phyloP scores from a whole-genome alignment of 352 stramenopile species.

The Globisporangium ultimum region DNA sequence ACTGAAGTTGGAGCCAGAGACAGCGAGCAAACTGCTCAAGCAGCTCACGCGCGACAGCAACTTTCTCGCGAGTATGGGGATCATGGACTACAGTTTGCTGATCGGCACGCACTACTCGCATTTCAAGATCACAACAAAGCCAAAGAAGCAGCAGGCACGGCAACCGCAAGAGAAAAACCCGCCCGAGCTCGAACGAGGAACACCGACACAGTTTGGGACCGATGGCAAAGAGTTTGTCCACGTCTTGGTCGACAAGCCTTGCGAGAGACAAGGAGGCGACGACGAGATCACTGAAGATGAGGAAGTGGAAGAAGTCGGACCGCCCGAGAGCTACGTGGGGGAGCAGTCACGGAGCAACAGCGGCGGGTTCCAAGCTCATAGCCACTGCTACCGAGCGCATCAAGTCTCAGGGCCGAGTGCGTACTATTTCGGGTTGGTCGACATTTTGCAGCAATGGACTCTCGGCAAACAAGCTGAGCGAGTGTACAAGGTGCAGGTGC shows the following conservation, averaged over 20 bases:
- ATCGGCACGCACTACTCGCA: conserved; percentile 85
- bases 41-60: conserved; percentile 82
- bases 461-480: conserved; percentile 74
- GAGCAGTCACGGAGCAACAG: neutral
- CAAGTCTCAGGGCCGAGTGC: conserved; percentile 80
- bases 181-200: conserved; percentile 10
- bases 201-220: neutral
- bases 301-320: conserved; percentile 3
- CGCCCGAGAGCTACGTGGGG: conserved; percentile 2
- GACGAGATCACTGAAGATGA: conserved; percentile 2
- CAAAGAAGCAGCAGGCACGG: conserved; percentile 5
- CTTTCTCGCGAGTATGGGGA: conserved; percentile 76
- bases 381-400: conserved; percentile 64
- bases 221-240: conserved; percentile 39
- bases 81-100: conserved; percentile 92
- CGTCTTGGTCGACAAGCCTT: conserved; percentile 15
- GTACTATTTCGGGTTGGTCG: conserved; percentile 90
- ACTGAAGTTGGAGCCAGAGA: conserved; percentile 58
- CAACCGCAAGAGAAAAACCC: neutral
- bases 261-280: conserved; percentile 11
- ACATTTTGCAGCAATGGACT: conserved; percentile 89
- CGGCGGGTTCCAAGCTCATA: conserved; percentile 1
- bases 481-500: conserved; percentile 80
- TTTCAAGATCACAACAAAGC: conserved; percentile 64
- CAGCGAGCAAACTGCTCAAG: conserved; percentile 60